Percentiles rank a stretch among this genome's conserved stretches.
Evolutionary conservation across 2,329 filamentous ascomycete species (phyloP).

Genomic region (Pezicula carpinea): DNA sequence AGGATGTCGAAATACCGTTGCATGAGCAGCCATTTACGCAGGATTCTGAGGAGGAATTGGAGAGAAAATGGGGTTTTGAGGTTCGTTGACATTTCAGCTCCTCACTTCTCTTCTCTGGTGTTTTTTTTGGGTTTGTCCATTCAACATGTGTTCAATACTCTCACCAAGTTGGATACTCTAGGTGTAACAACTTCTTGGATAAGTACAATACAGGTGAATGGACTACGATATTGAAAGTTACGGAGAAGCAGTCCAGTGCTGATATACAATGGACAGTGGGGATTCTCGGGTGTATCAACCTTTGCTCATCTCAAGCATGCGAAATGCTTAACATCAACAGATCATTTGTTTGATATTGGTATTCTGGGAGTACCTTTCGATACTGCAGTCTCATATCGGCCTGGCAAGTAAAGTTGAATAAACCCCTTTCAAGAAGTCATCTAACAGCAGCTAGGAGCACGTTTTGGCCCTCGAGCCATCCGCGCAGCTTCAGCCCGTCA

Average conservation of each 20-base stretch:
- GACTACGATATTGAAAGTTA: neutral
- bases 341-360: conserved; percentile 63
- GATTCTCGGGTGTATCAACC: conserved; percentile 69
- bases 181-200: too few relatives aligned
- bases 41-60: conserved; percentile 47
- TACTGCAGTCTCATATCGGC: conserved; percentile 66
- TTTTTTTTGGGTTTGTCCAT: neutral
- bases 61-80: conserved; percentile 54
- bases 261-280: conserved; percentile 38
- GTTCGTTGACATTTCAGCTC: conserved; percentile 32
- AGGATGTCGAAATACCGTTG: conserved; percentile 29
- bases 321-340: conserved; percentile 64
- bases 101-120: conserved; percentile 1
- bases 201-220: neutral
- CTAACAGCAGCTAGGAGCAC: conserved; percentile 45
- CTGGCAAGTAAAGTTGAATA: conserved; percentile 41
- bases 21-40: conserved; percentile 40
- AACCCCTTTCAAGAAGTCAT: neutral
- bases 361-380: conserved; percentile 72
- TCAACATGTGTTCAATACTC: neutral
- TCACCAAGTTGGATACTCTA: too few relatives aligned
- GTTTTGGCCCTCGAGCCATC: conserved; percentile 85
- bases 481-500: conserved; percentile 79
- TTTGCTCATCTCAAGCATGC: conserved; percentile 68
- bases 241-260: conserved; percentile 1